Conservation (phyloP, 495 filamentous ascomycete genomes). For the Astrocystis sublimbata region DNA sequence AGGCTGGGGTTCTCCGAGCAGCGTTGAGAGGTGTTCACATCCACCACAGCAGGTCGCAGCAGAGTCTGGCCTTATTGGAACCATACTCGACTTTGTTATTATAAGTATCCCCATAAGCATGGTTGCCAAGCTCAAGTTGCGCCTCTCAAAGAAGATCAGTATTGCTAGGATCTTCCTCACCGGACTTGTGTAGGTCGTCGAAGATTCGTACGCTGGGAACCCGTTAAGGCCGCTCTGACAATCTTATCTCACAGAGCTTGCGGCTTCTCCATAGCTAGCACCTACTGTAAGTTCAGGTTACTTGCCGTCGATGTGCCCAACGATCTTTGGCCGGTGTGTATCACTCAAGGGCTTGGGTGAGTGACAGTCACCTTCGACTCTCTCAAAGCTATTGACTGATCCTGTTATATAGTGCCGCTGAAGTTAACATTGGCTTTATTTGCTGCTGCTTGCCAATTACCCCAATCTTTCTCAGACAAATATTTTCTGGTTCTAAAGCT, state of each 20-base stretch:
- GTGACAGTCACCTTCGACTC: background rate
- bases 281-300: background rate
- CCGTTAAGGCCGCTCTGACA: background rate
- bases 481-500: background rate
- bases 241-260: background rate
- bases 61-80: background rate
- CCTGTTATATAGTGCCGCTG: background rate
- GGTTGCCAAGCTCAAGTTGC: background rate
- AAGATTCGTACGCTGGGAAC: background rate
- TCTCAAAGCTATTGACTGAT: background rate
- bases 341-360: background rate
- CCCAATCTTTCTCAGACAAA: background rate
- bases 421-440: background rate
- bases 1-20: background rate
- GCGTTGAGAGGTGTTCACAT: background rate
- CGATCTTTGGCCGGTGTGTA: background rate
- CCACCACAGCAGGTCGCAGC: background rate
- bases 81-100: background rate
- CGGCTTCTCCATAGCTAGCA: background rate
- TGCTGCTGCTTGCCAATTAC: background rate
- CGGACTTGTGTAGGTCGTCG: background rate
- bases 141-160: background rate
- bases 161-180: background rate
- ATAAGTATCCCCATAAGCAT: background rate
- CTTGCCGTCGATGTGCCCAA: background rate